phyloP scores from a whole-genome alignment of 2,329 filamentous ascomycete species.

The Epichloe hybrida region DNA sequence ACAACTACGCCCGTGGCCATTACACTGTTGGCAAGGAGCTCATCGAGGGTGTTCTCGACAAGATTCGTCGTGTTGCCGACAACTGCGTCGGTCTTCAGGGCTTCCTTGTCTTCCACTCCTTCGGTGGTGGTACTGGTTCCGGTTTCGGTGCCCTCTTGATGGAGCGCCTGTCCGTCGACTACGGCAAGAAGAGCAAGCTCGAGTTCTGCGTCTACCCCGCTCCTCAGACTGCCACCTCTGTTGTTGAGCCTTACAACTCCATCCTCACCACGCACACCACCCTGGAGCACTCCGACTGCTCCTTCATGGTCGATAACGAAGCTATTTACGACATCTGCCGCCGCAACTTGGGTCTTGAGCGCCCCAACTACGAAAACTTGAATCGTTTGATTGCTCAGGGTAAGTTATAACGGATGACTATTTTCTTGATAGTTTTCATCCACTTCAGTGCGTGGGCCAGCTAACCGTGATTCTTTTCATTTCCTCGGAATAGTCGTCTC shows the following conservation, averaged over 20 bases:
- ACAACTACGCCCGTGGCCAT: constrained; percentile 99
- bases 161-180: constrained; percentile 97
- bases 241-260: constrained; percentile 99
- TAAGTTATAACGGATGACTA: constrained; percentile 24
- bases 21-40: constrained; percentile 99
- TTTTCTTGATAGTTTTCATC: background rate
- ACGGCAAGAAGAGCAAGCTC: constrained; percentile 99
- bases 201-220: constrained; percentile 99
- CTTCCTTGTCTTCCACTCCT: constrained; percentile 99
- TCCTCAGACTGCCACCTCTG: constrained; percentile 90
- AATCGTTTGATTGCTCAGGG: constrained; percentile 97
- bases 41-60: constrained; percentile 95
- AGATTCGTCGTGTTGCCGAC: constrained; percentile 93
- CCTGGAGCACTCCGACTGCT: constrained; percentile 98
- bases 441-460: background rate
- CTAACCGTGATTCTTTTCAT: background rate
- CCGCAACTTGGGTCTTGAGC: constrained; percentile 91
- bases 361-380: constrained; percentile 96
- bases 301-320: constrained; percentile 99
- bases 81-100: constrained; percentile 97
- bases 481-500: constrained; percentile 58
- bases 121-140: constrained; percentile 96
- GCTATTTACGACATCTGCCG: constrained; percentile 99
- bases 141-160: constrained; percentile 97
- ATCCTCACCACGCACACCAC: constrained; percentile 98